Percentiles rank a stretch among this genome's conserved stretches.
Conservation (phyloP, 2,329 filamentous ascomycete species). For the Colletotrichum sp. region DNA sequence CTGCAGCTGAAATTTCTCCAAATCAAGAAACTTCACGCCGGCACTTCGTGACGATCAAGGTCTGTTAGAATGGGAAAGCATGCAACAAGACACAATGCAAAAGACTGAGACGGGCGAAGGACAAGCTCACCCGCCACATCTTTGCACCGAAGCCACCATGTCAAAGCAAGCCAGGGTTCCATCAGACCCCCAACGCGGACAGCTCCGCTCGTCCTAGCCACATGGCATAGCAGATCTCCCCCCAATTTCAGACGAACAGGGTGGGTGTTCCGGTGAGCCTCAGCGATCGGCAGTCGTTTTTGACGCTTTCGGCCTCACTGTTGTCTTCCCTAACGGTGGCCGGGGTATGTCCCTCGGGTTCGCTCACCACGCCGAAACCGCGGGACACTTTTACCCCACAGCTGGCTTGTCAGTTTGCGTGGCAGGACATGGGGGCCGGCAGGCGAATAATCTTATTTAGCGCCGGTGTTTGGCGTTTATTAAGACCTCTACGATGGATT, state of each 20-base stretch:
- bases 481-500: background rate
- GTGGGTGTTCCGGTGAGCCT: background rate
- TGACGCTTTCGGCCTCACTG: background rate
- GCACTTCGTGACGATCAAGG: background rate
- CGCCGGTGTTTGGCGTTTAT: background rate
- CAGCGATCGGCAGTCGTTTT: background rate
- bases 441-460: background rate
- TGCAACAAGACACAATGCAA: background rate
- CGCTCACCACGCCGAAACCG: background rate
- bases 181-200: background rate
- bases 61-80: accelerated
- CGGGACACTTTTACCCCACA: background rate
- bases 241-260: background rate
- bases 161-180: background rate
- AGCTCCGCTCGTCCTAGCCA: background rate
- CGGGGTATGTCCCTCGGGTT: background rate
- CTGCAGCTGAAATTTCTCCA: background rate
- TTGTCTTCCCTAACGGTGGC: background rate
- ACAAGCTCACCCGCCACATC: background rate
- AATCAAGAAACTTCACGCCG: background rate
- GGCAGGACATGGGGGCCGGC: background rate
- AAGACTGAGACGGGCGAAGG: background rate
- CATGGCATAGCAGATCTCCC: background rate
- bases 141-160: background rate
- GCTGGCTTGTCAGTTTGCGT: background rate